Evolutionary conservation across 371 early-diverging fungal species (phyloP).

Genomic region (Conidiobolus incongruus): DNA sequence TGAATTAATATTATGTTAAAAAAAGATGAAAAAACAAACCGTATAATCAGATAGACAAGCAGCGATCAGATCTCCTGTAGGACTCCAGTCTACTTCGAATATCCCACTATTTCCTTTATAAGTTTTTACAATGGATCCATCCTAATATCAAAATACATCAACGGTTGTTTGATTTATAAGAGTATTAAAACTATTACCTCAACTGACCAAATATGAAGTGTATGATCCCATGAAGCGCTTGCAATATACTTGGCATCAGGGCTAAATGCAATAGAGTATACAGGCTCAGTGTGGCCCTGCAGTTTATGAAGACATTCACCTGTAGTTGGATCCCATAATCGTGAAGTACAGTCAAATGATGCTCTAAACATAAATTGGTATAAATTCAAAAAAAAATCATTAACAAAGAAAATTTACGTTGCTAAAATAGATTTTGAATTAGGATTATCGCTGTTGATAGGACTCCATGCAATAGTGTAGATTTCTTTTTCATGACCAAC

Average conservation of each 20-base stretch:
- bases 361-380: slow-evolving; percentile 34
- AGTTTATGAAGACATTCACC: slow-evolving; percentile 52
- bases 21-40: too few relatives aligned
- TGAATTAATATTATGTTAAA: too few relatives aligned
- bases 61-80: too few relatives aligned
- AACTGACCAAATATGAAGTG: too few relatives aligned
- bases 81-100: too few relatives aligned
- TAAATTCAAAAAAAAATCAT: slow-evolving; percentile 3
- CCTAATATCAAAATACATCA: too few relatives aligned
- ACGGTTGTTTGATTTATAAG: too few relatives aligned
- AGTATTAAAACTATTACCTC: too few relatives aligned
- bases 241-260: slow-evolving; percentile 65
- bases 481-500: slow-evolving; percentile 53
- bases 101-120: too few relatives aligned
- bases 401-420: slow-evolving; percentile 9
- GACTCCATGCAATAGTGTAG: slow-evolving; percentile 54
- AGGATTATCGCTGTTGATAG: slow-evolving; percentile 12
- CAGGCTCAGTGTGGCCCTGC: slow-evolving; percentile 47
- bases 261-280: slow-evolving; percentile 70
- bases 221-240: too few relatives aligned
- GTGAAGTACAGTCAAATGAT: slow-evolving; percentile 72
- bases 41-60: too few relatives aligned
- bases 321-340: slow-evolving; percentile 68
- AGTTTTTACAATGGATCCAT: too few relatives aligned
- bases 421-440: slow-evolving; percentile 16